Percentiles rank a stretch among this genome's conserved stretches.
Evolutionary conservation across 805 yeast genomes (phyloP).

Genomic region (Metschnikowia continentalis): DNA sequence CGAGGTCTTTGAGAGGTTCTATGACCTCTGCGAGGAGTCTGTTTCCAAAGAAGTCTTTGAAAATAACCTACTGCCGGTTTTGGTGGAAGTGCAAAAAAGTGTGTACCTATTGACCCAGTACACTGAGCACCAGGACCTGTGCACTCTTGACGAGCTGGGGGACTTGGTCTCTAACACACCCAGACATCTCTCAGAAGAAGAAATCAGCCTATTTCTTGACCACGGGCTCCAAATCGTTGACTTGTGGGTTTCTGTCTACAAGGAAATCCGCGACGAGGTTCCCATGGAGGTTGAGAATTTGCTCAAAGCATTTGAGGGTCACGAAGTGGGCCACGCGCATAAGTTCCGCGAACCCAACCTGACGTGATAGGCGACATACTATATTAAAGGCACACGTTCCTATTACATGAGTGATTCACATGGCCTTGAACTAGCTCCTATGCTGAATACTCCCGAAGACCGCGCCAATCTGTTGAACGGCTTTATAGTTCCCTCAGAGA

Average conservation of each 20-base stretch:
- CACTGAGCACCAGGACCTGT: neutral
- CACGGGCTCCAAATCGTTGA: neutral
- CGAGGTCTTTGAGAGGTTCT: conserved; percentile 3
- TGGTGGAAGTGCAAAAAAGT: conserved; percentile 3
- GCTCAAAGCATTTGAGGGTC: neutral
- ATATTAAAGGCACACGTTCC: neutral
- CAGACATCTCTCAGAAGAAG: neutral
- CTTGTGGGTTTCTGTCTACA: conserved; percentile 7
- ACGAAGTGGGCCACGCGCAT: neutral
- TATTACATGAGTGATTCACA: neutral
- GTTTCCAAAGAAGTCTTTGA: neutral
- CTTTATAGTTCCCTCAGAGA: no score
- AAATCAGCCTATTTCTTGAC: neutral
- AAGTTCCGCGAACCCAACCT: conserved; percentile 5
- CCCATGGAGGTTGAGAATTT: conserved; percentile 3
- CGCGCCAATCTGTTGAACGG: neutral
- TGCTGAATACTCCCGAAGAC: no score
- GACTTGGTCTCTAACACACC: neutral
- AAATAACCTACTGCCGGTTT: conserved; percentile 2
- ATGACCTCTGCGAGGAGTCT: conserved; percentile 1
- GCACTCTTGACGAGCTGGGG: neutral
- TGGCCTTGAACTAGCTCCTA: no score
- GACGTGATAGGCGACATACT: neutral
- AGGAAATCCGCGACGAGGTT: conserved; percentile 4
- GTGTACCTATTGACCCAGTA: neutral